Evolutionary conservation across 257 asterid species (phyloP).

Genomic region (Striga asiatica): DNA sequence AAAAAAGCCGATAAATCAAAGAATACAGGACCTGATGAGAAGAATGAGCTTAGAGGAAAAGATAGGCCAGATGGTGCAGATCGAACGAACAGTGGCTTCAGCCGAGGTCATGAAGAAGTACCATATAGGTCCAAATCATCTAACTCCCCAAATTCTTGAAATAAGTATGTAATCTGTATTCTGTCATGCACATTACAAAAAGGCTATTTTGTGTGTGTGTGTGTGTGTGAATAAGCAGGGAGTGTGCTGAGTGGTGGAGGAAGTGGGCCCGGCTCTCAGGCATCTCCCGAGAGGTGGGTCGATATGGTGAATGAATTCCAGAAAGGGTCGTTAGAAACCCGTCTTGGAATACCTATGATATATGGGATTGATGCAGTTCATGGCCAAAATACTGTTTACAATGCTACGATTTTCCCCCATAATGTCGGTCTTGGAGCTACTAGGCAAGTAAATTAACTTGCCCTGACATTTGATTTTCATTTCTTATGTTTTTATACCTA

Average conservation of each 20-base stretch:
- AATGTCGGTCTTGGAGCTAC: background rate
- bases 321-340: background rate
- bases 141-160: background rate
- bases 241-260: slow-evolving; percentile 37
- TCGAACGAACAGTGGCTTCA: slow-evolving; percentile 48
- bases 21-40: slow-evolving; percentile 47
- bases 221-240: no score
- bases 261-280: slow-evolving; percentile 22
- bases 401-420: background rate
- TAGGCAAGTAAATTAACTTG: no score
- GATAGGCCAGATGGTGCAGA: slow-evolving; percentile 72
- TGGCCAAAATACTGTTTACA: background rate
- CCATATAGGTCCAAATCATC: slow-evolving; percentile 26
- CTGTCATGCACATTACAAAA: background rate
- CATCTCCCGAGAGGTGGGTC: slow-evolving; percentile 15
- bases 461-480: no score
- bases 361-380: background rate
- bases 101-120: slow-evolving; percentile 38
- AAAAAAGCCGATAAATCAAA: slow-evolving; percentile 24
- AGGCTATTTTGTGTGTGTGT: background rate
- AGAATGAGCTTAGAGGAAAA: slow-evolving; percentile 65
- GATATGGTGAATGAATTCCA: background rate
- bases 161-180: background rate
- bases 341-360: background rate
- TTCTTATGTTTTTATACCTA: no score